Percentiles rank a stretch among this genome's conserved stretches.
Conservation (phyloP, 306 rosid species). For the Cucurbita ficifolia region DNA sequence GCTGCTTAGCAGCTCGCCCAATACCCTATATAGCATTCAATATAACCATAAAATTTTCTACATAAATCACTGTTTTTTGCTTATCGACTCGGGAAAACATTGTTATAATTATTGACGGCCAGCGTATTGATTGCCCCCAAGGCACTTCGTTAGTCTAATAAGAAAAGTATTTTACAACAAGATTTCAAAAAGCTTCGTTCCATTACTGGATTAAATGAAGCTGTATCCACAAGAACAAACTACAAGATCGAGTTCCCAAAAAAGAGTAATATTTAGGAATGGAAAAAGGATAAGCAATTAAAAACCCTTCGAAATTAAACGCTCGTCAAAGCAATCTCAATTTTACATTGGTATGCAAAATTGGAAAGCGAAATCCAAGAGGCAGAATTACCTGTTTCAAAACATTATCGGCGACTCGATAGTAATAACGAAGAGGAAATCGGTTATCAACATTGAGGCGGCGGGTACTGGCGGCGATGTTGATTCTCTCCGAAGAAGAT, state of each 20-base stretch:
- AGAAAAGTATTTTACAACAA: neutral
- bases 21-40: too few species aligned
- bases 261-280: neutral
- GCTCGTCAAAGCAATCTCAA: neutral
- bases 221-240: neutral
- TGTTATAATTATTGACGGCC: neutral
- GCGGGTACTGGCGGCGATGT: slow-evolving; percentile 63
- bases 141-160: neutral
- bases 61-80: neutral
- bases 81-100: neutral
- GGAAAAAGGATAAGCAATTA: neutral
- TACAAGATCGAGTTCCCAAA: neutral
- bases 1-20: neutral
- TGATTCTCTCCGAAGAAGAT: slow-evolving; percentile 44
- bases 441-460: slow-evolving; percentile 60
- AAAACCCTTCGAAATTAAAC: neutral
- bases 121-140: neutral
- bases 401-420: slow-evolving; percentile 73
- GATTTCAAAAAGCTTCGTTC: neutral
- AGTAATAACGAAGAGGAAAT: slow-evolving; percentile 61
- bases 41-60: neutral
- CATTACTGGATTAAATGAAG: neutral
- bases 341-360: neutral
- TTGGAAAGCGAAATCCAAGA: slow-evolving; percentile 4
- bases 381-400: slow-evolving; percentile 57